Conservation (phyloP, 352 stramenopile genomes). For the Pythium diclinum region DNA sequence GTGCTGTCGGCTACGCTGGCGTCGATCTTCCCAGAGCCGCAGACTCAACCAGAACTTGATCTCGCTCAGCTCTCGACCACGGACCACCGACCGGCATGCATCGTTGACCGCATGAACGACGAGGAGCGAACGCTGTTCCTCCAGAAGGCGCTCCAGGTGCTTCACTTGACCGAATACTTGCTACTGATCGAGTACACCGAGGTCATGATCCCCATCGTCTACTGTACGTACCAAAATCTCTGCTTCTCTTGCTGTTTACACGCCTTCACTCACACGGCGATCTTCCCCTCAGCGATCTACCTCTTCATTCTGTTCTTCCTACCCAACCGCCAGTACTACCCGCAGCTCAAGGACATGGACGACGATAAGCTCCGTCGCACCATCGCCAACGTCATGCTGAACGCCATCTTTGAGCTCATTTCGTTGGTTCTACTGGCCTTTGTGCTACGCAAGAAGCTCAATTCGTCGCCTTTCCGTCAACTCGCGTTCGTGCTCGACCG, state of each 20-base stretch:
- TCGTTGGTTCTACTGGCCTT: constrained; percentile 21
- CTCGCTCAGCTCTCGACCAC: no score
- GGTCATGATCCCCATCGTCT: constrained; percentile 21
- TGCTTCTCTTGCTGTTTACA: no score
- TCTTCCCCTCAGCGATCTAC: constrained; percentile 25
- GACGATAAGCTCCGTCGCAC: constrained; percentile 11
- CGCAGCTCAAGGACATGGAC: constrained; percentile 29
- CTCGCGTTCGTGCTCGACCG: constrained; percentile 41
- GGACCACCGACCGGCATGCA: no score
- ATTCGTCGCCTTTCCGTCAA: constrained; percentile 30
- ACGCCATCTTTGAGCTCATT: constrained; percentile 29
- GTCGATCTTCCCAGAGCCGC: no score
- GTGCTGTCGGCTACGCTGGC: no score
- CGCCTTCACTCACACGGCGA: not conserved
- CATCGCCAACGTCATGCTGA: constrained; percentile 34
- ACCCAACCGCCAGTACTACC: constrained; percentile 32
- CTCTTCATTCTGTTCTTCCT: constrained; percentile 33
- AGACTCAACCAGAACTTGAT: no score
- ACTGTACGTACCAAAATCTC: not conserved
- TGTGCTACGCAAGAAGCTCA: constrained; percentile 14
- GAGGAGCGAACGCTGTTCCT: not conserved
- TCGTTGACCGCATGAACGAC: not conserved
- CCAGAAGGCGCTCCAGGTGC: constrained; percentile 6
- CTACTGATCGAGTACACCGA: constrained; percentile 22
- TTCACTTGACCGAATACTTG: constrained; percentile 16